Evolutionary conservation across 495 filamentous ascomycete species (phyloP).

Genomic region (Podospora comata): DNA sequence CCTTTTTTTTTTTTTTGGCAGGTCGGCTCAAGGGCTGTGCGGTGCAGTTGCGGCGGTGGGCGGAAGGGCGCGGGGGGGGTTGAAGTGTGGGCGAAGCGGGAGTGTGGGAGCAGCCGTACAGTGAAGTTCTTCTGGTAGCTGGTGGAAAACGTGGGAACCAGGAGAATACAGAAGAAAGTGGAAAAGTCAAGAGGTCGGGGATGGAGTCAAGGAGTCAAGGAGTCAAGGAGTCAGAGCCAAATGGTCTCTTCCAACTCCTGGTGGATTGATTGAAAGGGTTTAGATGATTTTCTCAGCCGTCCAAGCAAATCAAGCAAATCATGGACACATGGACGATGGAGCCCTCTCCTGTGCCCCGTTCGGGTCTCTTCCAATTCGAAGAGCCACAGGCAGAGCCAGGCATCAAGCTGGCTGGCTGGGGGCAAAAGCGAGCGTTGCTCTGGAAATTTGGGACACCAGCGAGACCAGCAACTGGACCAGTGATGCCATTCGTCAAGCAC

Average conservation of each 20-base stretch:
- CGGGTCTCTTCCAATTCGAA: background rate
- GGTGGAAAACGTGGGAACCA: constrained; percentile 10
- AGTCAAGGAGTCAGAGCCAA: constrained; percentile 16
- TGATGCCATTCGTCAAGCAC: constrained; percentile 26
- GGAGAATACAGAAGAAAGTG: constrained; percentile 10
- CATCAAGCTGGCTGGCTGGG: constrained; percentile 37
- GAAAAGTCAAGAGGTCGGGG: constrained; percentile 21
- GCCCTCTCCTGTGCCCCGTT: background rate
- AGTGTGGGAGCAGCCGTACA: background rate
- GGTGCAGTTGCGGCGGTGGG: background rate
- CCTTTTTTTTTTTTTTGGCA: constrained; percentile 12
- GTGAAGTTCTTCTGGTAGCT: background rate
- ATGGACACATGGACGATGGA: constrained; percentile 5
- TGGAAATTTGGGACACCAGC: constrained; percentile 26
- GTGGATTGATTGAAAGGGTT: constrained; percentile 32
- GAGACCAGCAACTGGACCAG: background rate
- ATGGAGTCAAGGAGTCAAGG: constrained; percentile 17
- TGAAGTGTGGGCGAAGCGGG: constrained; percentile 8
- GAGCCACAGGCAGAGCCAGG: background rate
- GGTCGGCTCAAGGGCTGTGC: constrained; percentile 9
- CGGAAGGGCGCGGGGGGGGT: background rate
- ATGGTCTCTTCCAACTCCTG: constrained; percentile 20
- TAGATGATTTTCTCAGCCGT: constrained; percentile 19
- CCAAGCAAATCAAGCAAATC: constrained; percentile 3
- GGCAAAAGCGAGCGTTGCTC: constrained; percentile 21